Evolutionary conservation across 768 basidiomycete species (phyloP).

Genomic region (Ephemerocybe angulata): DNA sequence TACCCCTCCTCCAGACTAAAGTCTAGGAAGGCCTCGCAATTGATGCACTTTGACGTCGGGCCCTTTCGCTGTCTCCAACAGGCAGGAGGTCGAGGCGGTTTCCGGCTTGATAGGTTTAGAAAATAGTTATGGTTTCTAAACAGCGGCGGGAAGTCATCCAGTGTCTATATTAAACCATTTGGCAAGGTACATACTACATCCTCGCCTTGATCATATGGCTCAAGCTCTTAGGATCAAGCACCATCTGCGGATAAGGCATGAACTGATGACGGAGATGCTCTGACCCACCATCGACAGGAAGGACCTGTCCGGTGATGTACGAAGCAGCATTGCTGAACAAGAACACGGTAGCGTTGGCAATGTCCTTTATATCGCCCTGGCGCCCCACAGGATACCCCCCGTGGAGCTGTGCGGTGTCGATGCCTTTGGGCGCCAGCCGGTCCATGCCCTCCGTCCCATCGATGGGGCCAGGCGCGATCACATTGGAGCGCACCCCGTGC

Average conservation of each 20-base stretch:
- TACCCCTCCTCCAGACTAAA: too few relatives aligned
- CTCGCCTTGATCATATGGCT: constrained; percentile 50
- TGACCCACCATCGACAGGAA: constrained; percentile 65
- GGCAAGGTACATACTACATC: constrained; percentile 31
- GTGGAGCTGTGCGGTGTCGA: constrained; percentile 12
- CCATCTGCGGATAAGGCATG: constrained; percentile 60
- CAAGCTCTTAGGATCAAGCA: constrained; percentile 57
- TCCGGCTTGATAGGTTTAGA: too few relatives aligned
- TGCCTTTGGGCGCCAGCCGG: constrained; percentile 43
- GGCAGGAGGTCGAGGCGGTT: too few relatives aligned
- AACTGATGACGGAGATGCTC: constrained; percentile 48
- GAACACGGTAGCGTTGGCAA: constrained; percentile 72
- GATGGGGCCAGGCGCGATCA: constrained; percentile 83
- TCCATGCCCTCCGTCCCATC: constrained; percentile 70
- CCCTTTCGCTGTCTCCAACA: too few relatives aligned
- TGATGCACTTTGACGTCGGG: too few relatives aligned
- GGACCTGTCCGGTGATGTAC: constrained; percentile 73
- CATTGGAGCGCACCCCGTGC: constrained; percentile 86
- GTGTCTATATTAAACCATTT: too few relatives aligned
- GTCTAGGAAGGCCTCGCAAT: too few relatives aligned
- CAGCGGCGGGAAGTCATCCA: too few relatives aligned
- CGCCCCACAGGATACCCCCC: constrained; percentile 41
- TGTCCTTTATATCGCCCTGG: constrained; percentile 54
- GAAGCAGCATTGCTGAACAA: constrained; percentile 79
- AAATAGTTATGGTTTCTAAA: too few relatives aligned